Base-by-base conservation (phyloP, 2,329 filamentous ascomycete species). In the Aspergillus sojae region DNA sequence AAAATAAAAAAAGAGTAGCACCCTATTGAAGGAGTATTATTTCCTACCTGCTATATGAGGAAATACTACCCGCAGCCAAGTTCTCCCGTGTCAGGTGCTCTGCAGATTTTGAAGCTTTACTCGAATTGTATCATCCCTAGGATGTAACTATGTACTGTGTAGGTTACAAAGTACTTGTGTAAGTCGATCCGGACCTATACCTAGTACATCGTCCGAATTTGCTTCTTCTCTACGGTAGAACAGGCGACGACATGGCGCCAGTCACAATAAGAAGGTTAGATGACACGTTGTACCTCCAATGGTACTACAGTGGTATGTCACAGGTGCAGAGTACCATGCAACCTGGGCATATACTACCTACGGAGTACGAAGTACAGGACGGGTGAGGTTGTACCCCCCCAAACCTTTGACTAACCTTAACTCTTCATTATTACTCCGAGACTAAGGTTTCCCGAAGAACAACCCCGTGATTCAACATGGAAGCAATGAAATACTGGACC, bases 31-130 rank as follows among this genome's bases (percentile, higher is more conserved):
- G 28, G 26, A 52, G 10, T 52, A 39, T 12, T 39, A 39, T 55
- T 39, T 23, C 32, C 21, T 39, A 55, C 52, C 52, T 55, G 52
- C 52, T 55, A 36, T 41, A 55, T 55, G 36, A 55, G 52, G 52
- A 55, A 55, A 55, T 36, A 39, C 52, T 54, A 54, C 52, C 52
- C 52, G 52, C 52, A 54, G 52, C 30, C 52, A 54, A 54, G 30
- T 19, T 39, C 32, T 39, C 11, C 52, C 32, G 52, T 39, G 52
- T 55, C 52, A 55, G 52, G 52, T 55, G 52, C 52, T 39, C 52
- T 39, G 52, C 52, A 55, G 32, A 55, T 39, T 55, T 55, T 55
- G 52, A 39, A 34, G n/a, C 21, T 7, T 55, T 55, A 36, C 34
- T 36, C 34, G 23, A 23, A 36, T 14, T 23, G 30, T 36, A 55